Evolutionary conservation across 108 stramenopile genomes (phyloP).

Genomic region (Skeletonema menzelii): DNA sequence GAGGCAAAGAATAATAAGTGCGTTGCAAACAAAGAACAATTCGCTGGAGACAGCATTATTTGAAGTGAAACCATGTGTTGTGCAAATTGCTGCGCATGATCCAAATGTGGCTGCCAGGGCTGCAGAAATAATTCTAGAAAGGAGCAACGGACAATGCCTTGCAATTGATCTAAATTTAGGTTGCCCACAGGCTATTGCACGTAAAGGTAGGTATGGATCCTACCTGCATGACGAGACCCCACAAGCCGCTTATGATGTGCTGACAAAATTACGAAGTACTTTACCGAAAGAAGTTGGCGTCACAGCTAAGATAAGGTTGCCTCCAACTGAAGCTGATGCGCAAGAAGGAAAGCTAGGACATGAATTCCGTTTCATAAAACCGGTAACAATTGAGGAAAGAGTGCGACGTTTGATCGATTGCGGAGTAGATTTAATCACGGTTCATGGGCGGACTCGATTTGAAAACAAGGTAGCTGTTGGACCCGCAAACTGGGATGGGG

Average conservation of each 20-base stretch:
- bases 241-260: conserved; percentile 56
- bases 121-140: conserved; percentile 72
- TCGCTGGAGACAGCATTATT: conserved; percentile 11
- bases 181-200: conserved; percentile 83
- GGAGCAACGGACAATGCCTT: conserved; percentile 10
- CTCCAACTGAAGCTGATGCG: conserved; percentile 40
- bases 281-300: conserved; percentile 58
- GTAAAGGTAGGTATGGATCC: conserved; percentile 82
- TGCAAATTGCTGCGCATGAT: conserved; percentile 95
- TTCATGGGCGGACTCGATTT: conserved; percentile 93
- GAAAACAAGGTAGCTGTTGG: conserved; percentile 86
- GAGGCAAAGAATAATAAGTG: conserved; percentile 19
- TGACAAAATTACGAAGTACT: conserved; percentile 51
- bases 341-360: conserved; percentile 27
- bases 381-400: conserved; percentile 45
- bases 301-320: conserved; percentile 83
- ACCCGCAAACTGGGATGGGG: conserved; percentile 62
- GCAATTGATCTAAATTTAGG: conserved; percentile 86
- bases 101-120: conserved; percentile 73
- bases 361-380: neutral
- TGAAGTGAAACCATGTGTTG: conserved; percentile 56
- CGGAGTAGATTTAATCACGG: conserved; percentile 88
- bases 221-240: conserved; percentile 82
- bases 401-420: conserved; percentile 67
- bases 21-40: conserved; percentile 1